phyloP scores from a whole-genome alignment of 202 grass and related monocot species.

The Digitaria exilis region DNA sequence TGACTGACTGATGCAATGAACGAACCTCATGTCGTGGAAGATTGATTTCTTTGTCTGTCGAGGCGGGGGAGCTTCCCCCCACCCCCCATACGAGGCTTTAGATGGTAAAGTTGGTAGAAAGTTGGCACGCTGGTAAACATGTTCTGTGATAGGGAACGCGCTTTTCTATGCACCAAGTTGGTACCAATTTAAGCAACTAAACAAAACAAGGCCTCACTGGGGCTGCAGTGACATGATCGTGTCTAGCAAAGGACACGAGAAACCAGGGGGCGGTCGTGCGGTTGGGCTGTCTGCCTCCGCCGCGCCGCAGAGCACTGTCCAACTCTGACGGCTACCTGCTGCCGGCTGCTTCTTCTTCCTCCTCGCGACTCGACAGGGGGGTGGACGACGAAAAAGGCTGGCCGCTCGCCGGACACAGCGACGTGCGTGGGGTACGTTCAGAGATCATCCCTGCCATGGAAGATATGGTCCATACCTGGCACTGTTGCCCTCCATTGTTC shows the following conservation, averaged over 20 bases:
- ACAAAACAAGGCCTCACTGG: too few relatives aligned
- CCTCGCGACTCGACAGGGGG: not conserved
- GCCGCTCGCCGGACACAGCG: slow-evolving; percentile 12
- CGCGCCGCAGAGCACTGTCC: not conserved
- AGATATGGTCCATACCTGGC: slow-evolving; percentile 6
- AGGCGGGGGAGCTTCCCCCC: too few relatives aligned
- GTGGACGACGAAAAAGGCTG: too few relatives aligned
- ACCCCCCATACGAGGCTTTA: too few relatives aligned
- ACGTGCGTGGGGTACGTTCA: slow-evolving; percentile 15
- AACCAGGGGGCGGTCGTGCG: not conserved
- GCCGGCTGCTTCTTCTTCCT: not conserved
- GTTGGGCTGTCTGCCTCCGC: slow-evolving; percentile 9
- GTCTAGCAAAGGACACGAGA: not conserved
- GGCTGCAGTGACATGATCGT: not conserved
- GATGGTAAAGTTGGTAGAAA: too few relatives aligned
- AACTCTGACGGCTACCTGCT: not conserved
- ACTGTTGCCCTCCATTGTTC: slow-evolving; percentile 22
- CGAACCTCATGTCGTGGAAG: too few relatives aligned
- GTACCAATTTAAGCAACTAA: too few relatives aligned
- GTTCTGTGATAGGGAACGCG: too few relatives aligned
- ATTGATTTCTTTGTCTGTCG: too few relatives aligned
- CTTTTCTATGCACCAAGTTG: too few relatives aligned
- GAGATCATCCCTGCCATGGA: not conserved
- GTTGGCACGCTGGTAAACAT: too few relatives aligned
- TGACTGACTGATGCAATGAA: not conserved